These are phyloP conservation scores for Cryptococcus wingfieldii DNA, from an alignment of 1,284 basidiomycete genomes.

Conservation along the genomic window DNA sequence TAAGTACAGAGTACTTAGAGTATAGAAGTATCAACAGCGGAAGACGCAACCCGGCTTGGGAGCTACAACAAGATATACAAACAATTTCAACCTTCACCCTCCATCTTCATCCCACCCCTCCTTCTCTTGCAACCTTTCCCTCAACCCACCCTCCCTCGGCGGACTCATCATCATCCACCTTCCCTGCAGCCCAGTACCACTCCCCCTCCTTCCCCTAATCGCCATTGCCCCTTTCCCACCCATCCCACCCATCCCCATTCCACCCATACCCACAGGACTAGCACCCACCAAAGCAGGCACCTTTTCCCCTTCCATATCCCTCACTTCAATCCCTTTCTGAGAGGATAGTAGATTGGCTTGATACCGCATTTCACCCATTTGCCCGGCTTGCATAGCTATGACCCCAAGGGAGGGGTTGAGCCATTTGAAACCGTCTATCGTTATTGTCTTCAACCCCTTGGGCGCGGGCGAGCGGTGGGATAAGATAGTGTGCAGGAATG, in stretches of 20 bases:
- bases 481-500: slow-evolving; percentile 17
- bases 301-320: slow-evolving; percentile 36
- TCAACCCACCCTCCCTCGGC: not conserved
- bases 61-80: not conserved
- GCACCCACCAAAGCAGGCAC: slow-evolving; percentile 8
- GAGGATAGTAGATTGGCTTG: slow-evolving; percentile 25
- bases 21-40: too few relatives aligned
- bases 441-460: slow-evolving; percentile 9
- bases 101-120: not conserved
- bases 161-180: not conserved
- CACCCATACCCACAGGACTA: not conserved
- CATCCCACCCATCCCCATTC: slow-evolving; percentile 2
- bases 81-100: not conserved
- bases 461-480: slow-evolving; percentile 7
- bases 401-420: slow-evolving; percentile 31
- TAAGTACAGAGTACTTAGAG: too few relatives aligned
- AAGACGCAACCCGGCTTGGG: too few relatives aligned
- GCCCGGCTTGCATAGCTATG: slow-evolving; percentile 36
- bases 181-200: not conserved
- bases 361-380: slow-evolving; percentile 36
- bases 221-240: not conserved
- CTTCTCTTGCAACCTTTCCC: not conserved
- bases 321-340: slow-evolving; percentile 24
- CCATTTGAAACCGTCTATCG: slow-evolving; percentile 42
- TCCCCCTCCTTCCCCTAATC: not conserved